Evolutionary conservation across 257 asterid species (phyloP).

Genomic region (Forsythia viridissima): DNA sequence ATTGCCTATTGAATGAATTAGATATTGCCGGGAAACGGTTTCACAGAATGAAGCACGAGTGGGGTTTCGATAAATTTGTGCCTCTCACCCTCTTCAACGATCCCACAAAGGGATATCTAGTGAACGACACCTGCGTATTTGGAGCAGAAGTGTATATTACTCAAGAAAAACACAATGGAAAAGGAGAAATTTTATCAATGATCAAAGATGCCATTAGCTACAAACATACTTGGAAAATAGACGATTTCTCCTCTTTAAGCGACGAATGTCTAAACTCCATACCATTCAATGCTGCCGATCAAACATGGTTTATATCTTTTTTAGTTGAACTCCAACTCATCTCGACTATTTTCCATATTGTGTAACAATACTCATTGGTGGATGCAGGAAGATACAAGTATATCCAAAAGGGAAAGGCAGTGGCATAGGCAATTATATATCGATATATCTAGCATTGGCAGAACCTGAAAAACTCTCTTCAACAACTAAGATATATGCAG

Average conservation of each 20-base stretch:
- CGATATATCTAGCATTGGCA: constrained; percentile 59
- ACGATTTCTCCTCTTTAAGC: constrained; percentile 28
- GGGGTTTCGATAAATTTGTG: constrained; percentile 63
- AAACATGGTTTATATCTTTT: constrained; percentile 42
- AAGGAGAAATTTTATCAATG: constrained; percentile 59
- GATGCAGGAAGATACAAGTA: constrained; percentile 62
- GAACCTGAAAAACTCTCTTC: constrained; percentile 49
- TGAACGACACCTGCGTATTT: constrained; percentile 52
- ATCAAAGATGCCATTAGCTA: constrained; percentile 47
- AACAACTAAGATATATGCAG: constrained; percentile 47
- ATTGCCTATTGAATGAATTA: neutral
- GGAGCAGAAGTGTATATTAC: constrained; percentile 63
- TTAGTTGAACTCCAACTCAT: neutral
- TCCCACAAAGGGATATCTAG: constrained; percentile 55
- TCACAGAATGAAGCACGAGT: constrained; percentile 47
- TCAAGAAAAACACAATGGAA: constrained; percentile 39
- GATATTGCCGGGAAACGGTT: constrained; percentile 53
- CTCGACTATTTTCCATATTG: neutral
- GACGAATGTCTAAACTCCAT: constrained; percentile 46
- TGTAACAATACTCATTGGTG: neutral
- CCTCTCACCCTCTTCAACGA: constrained; percentile 47
- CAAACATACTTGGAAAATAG: constrained; percentile 48
- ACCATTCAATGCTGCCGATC: constrained; percentile 52
- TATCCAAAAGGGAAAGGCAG: constrained; percentile 62
- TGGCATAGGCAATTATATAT: constrained; percentile 48